Percentiles rank a stretch among this genome's conserved stretches.
These are phyloP conservation scores for Curvularia hawaiiensis DNA, from an alignment of 2,329 filamentous ascomycete species.

Conservation along the genomic window DNA sequence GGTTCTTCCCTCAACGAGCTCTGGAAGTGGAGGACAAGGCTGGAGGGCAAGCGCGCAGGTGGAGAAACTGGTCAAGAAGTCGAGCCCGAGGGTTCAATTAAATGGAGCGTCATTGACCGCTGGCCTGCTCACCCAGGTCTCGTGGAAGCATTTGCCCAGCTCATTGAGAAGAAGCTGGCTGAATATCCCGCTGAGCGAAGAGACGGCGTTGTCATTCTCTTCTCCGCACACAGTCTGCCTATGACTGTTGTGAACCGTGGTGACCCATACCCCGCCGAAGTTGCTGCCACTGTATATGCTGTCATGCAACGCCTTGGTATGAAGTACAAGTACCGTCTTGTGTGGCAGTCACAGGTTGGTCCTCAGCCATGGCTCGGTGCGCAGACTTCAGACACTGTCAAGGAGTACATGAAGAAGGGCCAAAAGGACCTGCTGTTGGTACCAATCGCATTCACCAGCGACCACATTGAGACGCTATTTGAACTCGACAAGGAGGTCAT, in stretches of 20 bases:
- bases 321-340: constrained; percentile 88
- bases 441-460: constrained; percentile 97
- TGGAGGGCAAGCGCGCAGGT: constrained; percentile 75
- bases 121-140: constrained; percentile 94
- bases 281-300: constrained; percentile 92
- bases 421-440: constrained; percentile 91
- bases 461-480: constrained; percentile 96
- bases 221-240: constrained; percentile 93
- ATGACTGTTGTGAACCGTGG: constrained; percentile 98
- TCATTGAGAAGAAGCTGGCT: constrained; percentile 83
- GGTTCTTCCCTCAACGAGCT: constrained; percentile 95
- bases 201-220: constrained; percentile 82
- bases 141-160: constrained; percentile 88
- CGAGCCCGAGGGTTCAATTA: constrained; percentile 70
- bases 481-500: constrained; percentile 96
- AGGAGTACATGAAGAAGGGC: constrained; percentile 86
- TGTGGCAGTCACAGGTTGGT: constrained; percentile 98
- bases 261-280: constrained; percentile 93
- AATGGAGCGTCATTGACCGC: constrained; percentile 97
- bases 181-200: constrained; percentile 84
- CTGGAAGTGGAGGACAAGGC: constrained; percentile 91
- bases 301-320: constrained; percentile 93
- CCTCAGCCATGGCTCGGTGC: constrained; percentile 94
- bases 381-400: constrained; percentile 86
- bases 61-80: constrained; percentile 48